phyloP scores from a whole-genome alignment of 139 green algal species.

The Diplosphaera chodatii region DNA sequence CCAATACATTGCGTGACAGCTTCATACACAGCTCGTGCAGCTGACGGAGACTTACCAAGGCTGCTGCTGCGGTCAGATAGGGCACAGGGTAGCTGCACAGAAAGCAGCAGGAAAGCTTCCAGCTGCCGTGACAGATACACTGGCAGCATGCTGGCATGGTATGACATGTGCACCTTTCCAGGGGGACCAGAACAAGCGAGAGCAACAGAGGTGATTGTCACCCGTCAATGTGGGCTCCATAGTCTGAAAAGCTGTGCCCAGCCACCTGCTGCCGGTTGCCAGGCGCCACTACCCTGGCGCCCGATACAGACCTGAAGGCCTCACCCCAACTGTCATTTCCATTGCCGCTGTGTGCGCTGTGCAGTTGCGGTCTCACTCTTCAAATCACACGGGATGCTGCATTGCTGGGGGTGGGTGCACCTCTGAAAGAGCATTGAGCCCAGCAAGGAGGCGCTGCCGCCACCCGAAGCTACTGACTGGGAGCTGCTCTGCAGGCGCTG shows the following conservation, averaged over 20 bases:
- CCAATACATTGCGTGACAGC: too few relatives aligned
- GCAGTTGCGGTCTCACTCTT: too few relatives aligned
- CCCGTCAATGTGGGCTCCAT: constrained; percentile 56
- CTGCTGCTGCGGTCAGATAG: constrained; percentile 85
- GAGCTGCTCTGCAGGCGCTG: background rate
- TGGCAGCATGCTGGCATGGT: too few relatives aligned
- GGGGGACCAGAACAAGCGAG: too few relatives aligned
- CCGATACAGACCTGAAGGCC: constrained; percentile 48
- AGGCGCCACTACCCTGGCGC: constrained; percentile 65
- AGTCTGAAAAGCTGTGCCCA: constrained; percentile 66
- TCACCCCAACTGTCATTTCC: too few relatives aligned
- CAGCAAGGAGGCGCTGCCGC: constrained; percentile 39
- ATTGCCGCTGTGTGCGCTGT: too few relatives aligned
- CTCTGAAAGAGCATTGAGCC: constrained; percentile 78
- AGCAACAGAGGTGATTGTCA: background rate
- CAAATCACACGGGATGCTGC: too few relatives aligned
- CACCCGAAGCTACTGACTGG: background rate
- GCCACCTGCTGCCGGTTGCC: constrained; percentile 55
- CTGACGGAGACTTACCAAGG: too few relatives aligned
- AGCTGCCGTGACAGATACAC: too few relatives aligned
- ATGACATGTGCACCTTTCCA: too few relatives aligned
- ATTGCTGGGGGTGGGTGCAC: constrained; percentile 8
- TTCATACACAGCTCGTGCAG: too few relatives aligned
- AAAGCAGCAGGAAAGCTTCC: too few relatives aligned
- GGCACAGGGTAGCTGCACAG: constrained; percentile 49